Conservation (phyloP, 1,284 basidiomycete species). For the Phellinidium pouzarii region DNA sequence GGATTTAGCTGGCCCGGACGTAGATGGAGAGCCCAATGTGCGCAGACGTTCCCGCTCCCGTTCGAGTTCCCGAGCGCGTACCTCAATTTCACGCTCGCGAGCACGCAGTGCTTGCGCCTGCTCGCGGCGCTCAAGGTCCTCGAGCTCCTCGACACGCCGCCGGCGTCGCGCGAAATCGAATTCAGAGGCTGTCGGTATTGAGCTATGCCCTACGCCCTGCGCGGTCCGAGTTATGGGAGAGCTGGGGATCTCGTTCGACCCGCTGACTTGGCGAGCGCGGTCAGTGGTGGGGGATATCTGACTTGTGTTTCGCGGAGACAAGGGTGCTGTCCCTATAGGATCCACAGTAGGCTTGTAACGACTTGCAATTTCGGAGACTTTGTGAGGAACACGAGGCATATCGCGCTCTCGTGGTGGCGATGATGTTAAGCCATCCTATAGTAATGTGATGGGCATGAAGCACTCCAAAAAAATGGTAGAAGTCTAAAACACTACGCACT, state of each 20-base stretch:
- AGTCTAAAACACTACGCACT: constrained; percentile 35
- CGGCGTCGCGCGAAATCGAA: constrained; percentile 31
- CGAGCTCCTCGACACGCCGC: constrained; percentile 43
- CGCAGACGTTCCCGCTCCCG: constrained; percentile 38
- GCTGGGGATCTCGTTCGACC: neutral
- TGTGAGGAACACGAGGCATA: constrained; percentile 51
- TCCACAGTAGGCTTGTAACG: constrained; percentile 45
- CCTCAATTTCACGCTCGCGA: constrained; percentile 54
- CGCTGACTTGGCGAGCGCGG: constrained; percentile 9
- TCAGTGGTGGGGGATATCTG: constrained; percentile 7
- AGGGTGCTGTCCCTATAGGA: neutral
- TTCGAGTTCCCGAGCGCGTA: constrained; percentile 47
- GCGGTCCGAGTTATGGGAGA: neutral
- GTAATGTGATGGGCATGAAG: constrained; percentile 8
- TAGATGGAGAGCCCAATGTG: constrained; percentile 11
- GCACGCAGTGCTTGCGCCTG: constrained; percentile 48
- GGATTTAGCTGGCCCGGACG: constrained; percentile 12
- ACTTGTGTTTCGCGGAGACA: constrained; percentile 12
- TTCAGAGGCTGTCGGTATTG: constrained; percentile 22
- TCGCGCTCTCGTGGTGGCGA: constrained; percentile 46
- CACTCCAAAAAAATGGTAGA: constrained; percentile 4
- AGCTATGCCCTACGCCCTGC: neutral
- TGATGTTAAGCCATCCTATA: constrained; percentile 44
- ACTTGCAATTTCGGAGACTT: constrained; percentile 58
- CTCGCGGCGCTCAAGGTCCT: constrained; percentile 45